These are phyloP conservation scores for Chrysoporthe deuterocubensis DNA, from an alignment of 2,329 filamentous ascomycete species.

Conservation along the genomic window DNA sequence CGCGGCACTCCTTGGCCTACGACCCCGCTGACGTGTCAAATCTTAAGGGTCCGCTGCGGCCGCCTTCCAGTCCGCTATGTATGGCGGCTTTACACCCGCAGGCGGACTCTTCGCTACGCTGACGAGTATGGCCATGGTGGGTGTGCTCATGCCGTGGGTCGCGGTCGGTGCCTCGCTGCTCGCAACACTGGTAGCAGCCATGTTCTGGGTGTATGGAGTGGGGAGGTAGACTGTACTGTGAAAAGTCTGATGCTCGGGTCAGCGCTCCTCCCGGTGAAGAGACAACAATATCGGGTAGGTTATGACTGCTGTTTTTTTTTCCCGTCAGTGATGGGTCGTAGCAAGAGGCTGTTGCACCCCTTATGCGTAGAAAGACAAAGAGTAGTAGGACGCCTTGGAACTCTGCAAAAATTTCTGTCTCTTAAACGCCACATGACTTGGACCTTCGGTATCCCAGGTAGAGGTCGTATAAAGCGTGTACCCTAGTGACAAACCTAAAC, in stretches of 20 bases:
- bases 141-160: conserved; percentile 22
- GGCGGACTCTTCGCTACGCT: conserved; percentile 32
- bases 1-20: not conserved
- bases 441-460: too few relatives aligned
- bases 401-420: too few relatives aligned
- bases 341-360: not conserved
- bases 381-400: not conserved
- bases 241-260: not conserved
- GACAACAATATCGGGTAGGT: too few relatives aligned
- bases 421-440: too few relatives aligned
- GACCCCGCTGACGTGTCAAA: not conserved
- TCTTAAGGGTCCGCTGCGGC: conserved; percentile 8
- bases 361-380: not conserved
- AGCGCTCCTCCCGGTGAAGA: not conserved
- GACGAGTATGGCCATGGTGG: conserved; percentile 33
- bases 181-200: conserved; percentile 18
- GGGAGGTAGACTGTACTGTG: not conserved
- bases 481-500: too few relatives aligned
- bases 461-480: too few relatives aligned
- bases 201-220: conserved; percentile 23
- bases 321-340: not conserved
- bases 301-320: not conserved
- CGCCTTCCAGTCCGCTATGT: conserved; percentile 31
- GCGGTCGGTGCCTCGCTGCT: conserved; percentile 5
- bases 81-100: conserved; percentile 31